Percentiles rank a stretch among this genome's conserved stretches.
Evolutionary conservation across 768 basidiomycete species (phyloP).

Genomic region (Mycena amicta): DNA sequence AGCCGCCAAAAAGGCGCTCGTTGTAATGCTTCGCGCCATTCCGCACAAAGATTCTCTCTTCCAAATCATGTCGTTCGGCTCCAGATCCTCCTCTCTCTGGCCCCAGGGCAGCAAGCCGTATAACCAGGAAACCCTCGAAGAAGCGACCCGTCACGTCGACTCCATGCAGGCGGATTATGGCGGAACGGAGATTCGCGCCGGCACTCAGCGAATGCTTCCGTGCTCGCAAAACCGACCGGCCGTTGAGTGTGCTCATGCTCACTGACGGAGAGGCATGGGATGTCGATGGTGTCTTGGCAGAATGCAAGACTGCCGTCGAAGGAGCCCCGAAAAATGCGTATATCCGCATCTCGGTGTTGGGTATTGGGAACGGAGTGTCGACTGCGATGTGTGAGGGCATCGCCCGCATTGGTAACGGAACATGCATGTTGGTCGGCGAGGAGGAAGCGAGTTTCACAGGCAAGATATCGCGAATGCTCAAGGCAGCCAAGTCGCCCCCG

Average conservation of each 20-base stretch:
- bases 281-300: constrained; percentile 9
- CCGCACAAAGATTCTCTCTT: constrained; percentile 37
- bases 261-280: constrained; percentile 44
- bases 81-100: constrained; percentile 31
- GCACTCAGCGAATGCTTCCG: constrained; percentile 37
- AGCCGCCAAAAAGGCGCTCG: constrained; percentile 40
- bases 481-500: constrained; percentile 38
- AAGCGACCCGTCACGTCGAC: constrained; percentile 31
- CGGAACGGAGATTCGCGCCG: constrained; percentile 40
- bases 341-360: constrained; percentile 47
- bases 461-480: constrained; percentile 43
- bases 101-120: constrained; percentile 23
- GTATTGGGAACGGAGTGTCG: constrained; percentile 44
- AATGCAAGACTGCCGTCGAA: constrained; percentile 25
- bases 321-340: constrained; percentile 25
- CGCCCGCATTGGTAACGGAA: constrained; percentile 44
- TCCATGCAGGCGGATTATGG: constrained; percentile 38
- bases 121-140: constrained; percentile 24
- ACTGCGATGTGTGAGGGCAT: constrained; percentile 44
- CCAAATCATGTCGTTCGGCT: constrained; percentile 49
- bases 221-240: constrained; percentile 30
- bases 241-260: constrained; percentile 45
- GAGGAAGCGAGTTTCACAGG: constrained; percentile 36
- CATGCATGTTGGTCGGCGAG: constrained; percentile 38
- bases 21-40: constrained; percentile 41